These are phyloP conservation scores for Tagetes patula DNA, from an alignment of 129 eudicot species.

Conservation along the genomic window DNA sequence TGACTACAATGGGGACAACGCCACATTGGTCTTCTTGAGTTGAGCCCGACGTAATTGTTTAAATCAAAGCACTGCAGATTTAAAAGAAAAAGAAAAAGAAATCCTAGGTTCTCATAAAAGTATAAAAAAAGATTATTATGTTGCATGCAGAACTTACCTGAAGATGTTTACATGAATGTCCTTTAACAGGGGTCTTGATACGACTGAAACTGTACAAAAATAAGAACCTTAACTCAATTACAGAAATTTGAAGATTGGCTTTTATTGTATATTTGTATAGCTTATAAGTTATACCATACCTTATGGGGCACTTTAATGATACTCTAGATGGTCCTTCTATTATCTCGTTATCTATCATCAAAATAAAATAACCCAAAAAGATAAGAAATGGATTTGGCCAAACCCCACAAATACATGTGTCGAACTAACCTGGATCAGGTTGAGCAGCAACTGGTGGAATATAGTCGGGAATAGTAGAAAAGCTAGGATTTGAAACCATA, in stretches of 20 bases:
- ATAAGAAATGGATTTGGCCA: neutral
- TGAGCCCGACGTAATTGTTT: slow-evolving; percentile 65
- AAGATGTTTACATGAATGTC: slow-evolving; percentile 75
- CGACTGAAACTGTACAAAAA: slow-evolving; percentile 55
- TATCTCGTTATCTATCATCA: slow-evolving; percentile 66
- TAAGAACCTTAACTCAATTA: slow-evolving; percentile 12
- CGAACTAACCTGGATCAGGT: slow-evolving; percentile 54
- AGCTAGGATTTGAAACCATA: slow-evolving; percentile 32
- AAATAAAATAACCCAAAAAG: slow-evolving; percentile 6
- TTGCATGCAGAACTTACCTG: slow-evolving; percentile 49
- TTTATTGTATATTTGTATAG: neutral
- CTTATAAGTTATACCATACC: slow-evolving; percentile 60
- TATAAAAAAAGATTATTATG: slow-evolving; percentile 1
- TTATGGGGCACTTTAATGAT: slow-evolving; percentile 83
- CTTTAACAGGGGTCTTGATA: slow-evolving; percentile 76
- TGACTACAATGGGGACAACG: slow-evolving; percentile 93
- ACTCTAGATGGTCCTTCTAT: slow-evolving; percentile 79
- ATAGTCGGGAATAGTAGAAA: slow-evolving; percentile 52
- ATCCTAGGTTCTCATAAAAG: neutral
- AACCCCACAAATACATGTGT: slow-evolving; percentile 2
- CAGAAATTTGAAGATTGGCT: slow-evolving; percentile 1
- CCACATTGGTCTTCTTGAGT: slow-evolving; percentile 82
- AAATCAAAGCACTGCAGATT: slow-evolving; percentile 72
- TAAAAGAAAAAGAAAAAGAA: neutral
- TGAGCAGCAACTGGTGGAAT: slow-evolving; percentile 48